phyloP scores from a whole-genome alignment of 73 alveolate genomes.

The Paramecium bursaria region DNA sequence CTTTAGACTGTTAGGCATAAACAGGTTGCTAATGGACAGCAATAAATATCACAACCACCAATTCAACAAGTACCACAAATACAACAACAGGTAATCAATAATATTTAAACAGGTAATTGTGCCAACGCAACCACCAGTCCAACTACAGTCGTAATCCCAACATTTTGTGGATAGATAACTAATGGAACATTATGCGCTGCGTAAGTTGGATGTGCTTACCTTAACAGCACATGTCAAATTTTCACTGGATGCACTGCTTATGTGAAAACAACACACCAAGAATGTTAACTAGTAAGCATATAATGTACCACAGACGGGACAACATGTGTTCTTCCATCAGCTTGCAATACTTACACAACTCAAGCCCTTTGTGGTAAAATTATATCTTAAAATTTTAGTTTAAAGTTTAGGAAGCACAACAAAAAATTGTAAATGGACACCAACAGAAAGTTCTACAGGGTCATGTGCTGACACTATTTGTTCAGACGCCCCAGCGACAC shows the following conservation, averaged over 20 bases:
- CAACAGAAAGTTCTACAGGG: neutral
- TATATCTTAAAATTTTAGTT: no score
- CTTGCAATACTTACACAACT: neutral
- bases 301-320: conserved; percentile 54
- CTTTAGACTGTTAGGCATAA: no score
- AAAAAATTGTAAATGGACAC: conserved; percentile 46
- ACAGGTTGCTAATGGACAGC: no score
- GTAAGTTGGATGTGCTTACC: conserved; percentile 25
- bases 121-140: no score
- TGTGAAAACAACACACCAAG: neutral
- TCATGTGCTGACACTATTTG: conserved; percentile 7
- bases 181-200: neutral
- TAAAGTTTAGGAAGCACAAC: conserved; percentile 35
- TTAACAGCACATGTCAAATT: neutral
- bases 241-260: conserved; percentile 49
- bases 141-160: no score
- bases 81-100: no score
- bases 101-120: no score
- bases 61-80: no score
- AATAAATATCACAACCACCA: no score
- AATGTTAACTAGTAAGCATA: neutral
- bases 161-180: conserved; percentile 8
- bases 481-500: conserved; percentile 1
- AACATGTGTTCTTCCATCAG: neutral
- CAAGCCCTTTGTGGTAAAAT: conserved; percentile 5